Base-by-base conservation (phyloP, 164 flowering plant genomes). In the Macadamia tetraphylla region DNA sequence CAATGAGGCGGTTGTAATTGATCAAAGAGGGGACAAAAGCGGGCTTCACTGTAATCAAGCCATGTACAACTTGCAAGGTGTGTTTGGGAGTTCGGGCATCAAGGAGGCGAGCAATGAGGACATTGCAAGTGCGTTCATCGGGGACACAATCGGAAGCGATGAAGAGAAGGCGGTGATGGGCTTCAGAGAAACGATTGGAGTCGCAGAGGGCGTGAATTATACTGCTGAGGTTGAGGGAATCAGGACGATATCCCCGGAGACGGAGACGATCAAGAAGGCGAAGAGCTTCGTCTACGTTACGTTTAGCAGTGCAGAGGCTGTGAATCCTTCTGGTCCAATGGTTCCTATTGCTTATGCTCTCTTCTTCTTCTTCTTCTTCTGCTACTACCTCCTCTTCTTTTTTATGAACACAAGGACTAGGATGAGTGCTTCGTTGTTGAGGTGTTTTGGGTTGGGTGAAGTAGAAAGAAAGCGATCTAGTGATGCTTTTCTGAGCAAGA, bases 71-170 rank as follows among this genome's bases (percentile, higher is more conserved):
- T 13, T 61, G 70, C 14, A 75, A 71, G 0, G 94, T 86, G 15
- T 9, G 18, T 5, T 44, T 58, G 3, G 95, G 97, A 44, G 71
- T 66, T 56, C 62, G 64, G 7, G 88, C 79, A 57, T 79, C 75
- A 0, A 91, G 88, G n/a, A 94, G 81, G 17, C 89, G 84, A 7
- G 94, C 88, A 52, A 94, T 80, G 67, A 94, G 83, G 15, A 88
- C 83, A 70, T 94, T 94, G 80, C 88, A 84, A 6, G 97, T 87
- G 29, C 94, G 94, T 64, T 85, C 87, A 62, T 94, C 89, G 6
- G 93, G 92, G 64, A 83, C 71, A 60, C 67, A 80, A 15, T 65
- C 53, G 11, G 91, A 75, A 14, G 81, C 56, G 10, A 87, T 48
- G 70, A 69, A 78, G 59, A 77, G 78, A 52, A 91, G 71, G 6